Base-by-base conservation (phyloP, 1,284 basidiomycete species). In the Porphyrellus sp. region DNA sequence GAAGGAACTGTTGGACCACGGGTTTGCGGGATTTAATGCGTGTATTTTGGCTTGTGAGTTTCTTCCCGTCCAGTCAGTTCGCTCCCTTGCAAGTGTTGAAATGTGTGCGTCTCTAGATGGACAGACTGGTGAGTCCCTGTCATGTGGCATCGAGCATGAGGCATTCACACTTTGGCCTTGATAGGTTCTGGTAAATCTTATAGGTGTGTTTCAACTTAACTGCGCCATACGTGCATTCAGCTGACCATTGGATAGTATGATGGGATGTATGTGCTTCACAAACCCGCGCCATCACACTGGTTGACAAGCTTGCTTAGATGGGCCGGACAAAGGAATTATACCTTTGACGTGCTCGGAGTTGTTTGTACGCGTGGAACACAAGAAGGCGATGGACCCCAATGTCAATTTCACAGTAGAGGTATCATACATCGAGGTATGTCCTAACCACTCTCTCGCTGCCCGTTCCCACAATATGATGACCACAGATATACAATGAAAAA, bases 401-500 rank as follows among this genome's bases (percentile, higher is more conserved):
- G 68, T 94, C 52, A 82, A 77, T 53, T 94, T 95, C 68, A 88
- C 86, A 5, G 94, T 98, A 42, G 94, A 99, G 74, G 96, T 98
- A 20, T 98, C 95, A 9, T 98, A 98, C 69, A 98, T 98, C 57
- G 93, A 96, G 77, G 89, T 89, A 56, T 56, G 73, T 57, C 52
- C 38, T 39, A 40, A 28, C 33, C 30, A 12, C 38, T 20, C 37
- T 16, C 53, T 44, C 38, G 15, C 37, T n/a, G 20, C 45, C 16
- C 23, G 2, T 48, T 23, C 0, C 18, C 33, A 25, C 27, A 42
- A 24, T 21, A 42, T 9, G 2, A 33, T 15, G 16, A 18, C 21
- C 8, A 23, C 50, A 93, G 85, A 98, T 98, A 60, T 98, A 98
- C 75, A 97, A 98, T 69, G 96, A 99, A 77, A 98, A 98, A 78